Evolutionary conservation across 495 filamentous ascomycete genomes (phyloP).

Genomic region (Xylaria flabelliformis): DNA sequence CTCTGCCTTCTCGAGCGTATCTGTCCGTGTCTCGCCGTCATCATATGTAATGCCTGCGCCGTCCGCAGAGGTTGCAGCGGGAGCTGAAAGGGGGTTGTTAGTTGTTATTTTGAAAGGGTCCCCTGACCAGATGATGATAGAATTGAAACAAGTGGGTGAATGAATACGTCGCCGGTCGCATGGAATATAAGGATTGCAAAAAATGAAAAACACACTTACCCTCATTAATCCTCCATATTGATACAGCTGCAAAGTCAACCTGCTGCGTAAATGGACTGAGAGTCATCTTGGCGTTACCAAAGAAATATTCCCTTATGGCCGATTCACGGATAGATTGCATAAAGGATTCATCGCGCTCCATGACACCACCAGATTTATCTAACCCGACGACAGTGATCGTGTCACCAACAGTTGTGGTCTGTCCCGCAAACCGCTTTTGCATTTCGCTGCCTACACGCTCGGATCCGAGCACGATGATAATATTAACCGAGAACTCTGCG

Average conservation of each 20-base stretch:
- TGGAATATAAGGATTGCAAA: background rate
- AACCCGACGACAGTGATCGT: conserved; percentile 76
- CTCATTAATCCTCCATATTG: conserved; percentile 69
- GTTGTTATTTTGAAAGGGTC: background rate
- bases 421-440: conserved; percentile 70
- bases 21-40: conserved; percentile 34
- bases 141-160: background rate
- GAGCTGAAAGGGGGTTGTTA: conserved; percentile 15
- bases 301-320: conserved; percentile 91
- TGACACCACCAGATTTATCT: conserved; percentile 87
- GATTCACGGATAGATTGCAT: conserved; percentile 73
- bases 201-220: conserved; percentile 42
- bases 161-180: background rate
- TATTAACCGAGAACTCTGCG: conserved; percentile 84
- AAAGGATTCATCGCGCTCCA: conserved; percentile 77
- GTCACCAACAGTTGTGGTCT: conserved; percentile 66
- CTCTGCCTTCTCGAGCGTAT: conserved; percentile 64
- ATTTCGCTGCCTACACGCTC: conserved; percentile 82
- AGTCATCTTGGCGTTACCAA: conserved; percentile 76
- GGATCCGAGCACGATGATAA: conserved; percentile 83
- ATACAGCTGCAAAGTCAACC: conserved; percentile 73
- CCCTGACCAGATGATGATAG: background rate
- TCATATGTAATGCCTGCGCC: conserved; percentile 29
- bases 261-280: conserved; percentile 85
- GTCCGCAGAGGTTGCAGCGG: conserved; percentile 26